Conservation (phyloP, 2,329 filamentous ascomycete genomes). For the Capronia americana region DNA sequence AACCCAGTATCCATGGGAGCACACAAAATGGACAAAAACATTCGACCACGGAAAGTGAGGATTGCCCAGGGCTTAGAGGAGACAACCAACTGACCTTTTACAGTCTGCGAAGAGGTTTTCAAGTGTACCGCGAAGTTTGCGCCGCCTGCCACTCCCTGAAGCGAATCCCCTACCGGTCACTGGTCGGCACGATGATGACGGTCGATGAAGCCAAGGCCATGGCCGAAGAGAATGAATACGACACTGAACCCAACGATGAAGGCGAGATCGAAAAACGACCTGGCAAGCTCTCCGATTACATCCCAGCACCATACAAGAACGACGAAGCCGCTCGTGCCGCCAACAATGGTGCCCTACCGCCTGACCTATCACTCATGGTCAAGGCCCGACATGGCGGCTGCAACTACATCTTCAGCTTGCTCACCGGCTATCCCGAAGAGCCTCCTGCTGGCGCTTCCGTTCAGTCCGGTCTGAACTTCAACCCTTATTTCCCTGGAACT, state of each 20-base stretch:
- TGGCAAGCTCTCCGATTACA: slow-evolving; percentile 97
- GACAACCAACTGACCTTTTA: slow-evolving; percentile 39
- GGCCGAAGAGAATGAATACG: slow-evolving; percentile 98
- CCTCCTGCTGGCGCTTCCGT: slow-evolving; percentile 86
- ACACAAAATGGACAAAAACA: slow-evolving; percentile 88
- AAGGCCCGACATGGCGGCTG: slow-evolving; percentile 98
- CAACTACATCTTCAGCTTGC: slow-evolving; percentile 96
- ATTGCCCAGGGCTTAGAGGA: slow-evolving; percentile 18
- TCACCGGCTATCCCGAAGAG: slow-evolving; percentile 98
- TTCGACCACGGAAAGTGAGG: slow-evolving; percentile 96
- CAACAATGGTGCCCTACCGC: slow-evolving; percentile 97
- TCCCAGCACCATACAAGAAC: slow-evolving; percentile 95
- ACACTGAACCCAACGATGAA: slow-evolving; percentile 96
- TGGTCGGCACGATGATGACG: slow-evolving; percentile 91
- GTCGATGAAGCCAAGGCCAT: slow-evolving; percentile 97
- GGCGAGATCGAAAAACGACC: slow-evolving; percentile 98
- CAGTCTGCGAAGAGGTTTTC: slow-evolving; percentile 97
- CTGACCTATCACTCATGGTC: slow-evolving; percentile 95
- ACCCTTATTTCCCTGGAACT: slow-evolving; percentile 99
- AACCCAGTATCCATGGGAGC: slow-evolving; percentile 93
- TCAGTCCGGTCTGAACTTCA: slow-evolving; percentile 95
- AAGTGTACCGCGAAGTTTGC: slow-evolving; percentile 99
- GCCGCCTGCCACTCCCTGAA: slow-evolving; percentile 94
- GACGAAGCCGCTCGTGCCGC: slow-evolving; percentile 96
- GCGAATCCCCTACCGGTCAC: slow-evolving; percentile 89